phyloP scores from a whole-genome alignment of 108 stramenopile genomes.

The Seminavis robusta region DNA sequence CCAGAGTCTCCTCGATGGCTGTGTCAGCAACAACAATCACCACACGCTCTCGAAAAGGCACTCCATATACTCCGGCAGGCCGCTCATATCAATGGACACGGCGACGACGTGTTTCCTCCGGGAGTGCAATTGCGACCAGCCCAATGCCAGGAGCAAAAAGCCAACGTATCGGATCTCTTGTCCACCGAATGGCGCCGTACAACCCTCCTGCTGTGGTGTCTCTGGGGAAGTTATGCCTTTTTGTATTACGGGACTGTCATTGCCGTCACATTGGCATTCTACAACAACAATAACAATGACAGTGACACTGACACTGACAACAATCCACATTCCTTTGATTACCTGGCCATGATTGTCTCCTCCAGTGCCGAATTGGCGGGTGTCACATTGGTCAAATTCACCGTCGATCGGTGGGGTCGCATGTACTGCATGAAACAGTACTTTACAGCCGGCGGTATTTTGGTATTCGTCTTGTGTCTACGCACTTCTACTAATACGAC shows the following conservation, averaged over 20 bases:
- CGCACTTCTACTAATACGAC: not conserved
- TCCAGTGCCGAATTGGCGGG: constrained; percentile 48
- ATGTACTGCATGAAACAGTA: constrained; percentile 28
- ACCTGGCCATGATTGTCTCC: constrained; percentile 48
- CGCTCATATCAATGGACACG: constrained; percentile 22
- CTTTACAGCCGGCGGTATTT: constrained; percentile 41
- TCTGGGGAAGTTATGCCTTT: constrained; percentile 35
- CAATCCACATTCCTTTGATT: constrained; percentile 33
- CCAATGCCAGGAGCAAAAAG: constrained; percentile 17
- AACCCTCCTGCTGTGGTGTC: constrained; percentile 15
- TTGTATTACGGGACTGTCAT: constrained; percentile 39
- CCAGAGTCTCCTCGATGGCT: constrained; percentile 74
- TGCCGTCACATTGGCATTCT: constrained; percentile 28
- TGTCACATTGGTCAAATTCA: constrained; percentile 24
- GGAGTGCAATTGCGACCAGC: constrained; percentile 6
- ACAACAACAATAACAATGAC: constrained; percentile 12
- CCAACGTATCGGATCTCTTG: constrained; percentile 16
- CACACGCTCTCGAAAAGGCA: constrained; percentile 30
- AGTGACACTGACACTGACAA: constrained; percentile 4
- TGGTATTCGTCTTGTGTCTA: constrained; percentile 21
- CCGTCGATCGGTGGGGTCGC: constrained; percentile 50
- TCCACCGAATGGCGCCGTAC: constrained; percentile 11
- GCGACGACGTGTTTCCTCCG: constrained; percentile 18
- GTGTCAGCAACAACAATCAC: constrained; percentile 4
- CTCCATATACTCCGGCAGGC: constrained; percentile 22